These are phyloP conservation scores for Chenopodium suecicum DNA, from an alignment of 148 eudicot genomes.

Conservation along the genomic window DNA sequence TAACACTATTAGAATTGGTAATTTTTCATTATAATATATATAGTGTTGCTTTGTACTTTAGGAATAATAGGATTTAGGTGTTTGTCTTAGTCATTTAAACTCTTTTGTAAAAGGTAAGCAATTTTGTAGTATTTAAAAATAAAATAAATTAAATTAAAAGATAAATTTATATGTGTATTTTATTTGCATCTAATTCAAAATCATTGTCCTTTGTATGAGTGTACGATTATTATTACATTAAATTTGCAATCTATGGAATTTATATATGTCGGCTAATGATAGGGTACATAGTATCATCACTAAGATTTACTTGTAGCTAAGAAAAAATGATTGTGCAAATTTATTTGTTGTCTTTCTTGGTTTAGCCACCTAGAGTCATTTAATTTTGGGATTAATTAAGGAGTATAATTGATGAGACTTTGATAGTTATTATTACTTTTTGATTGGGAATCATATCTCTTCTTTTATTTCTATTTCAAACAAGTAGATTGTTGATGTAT, in stretches of 20 bases:
- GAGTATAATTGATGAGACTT: too few relatives aligned
- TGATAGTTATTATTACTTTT: not conserved
- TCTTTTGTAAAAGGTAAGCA: constrained; percentile 6
- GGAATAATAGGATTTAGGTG: not conserved
- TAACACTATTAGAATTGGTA: constrained; percentile 15
- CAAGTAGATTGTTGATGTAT: too few relatives aligned
- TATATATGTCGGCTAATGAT: constrained; percentile 9
- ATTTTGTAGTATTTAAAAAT: not conserved
- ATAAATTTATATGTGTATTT: not conserved
- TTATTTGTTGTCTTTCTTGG: not conserved
- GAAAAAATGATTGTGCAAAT: not conserved
- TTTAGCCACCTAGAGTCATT: constrained; percentile 2
- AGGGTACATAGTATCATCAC: constrained; percentile 5
- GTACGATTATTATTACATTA: not conserved
- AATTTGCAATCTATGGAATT: constrained; percentile 2
- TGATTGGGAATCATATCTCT: not conserved
- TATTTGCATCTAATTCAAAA: not conserved
- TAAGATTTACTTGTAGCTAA: not conserved
- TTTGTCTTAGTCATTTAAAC: constrained; percentile 23
- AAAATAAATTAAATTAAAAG: too few relatives aligned
- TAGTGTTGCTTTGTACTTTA: constrained; percentile 22
- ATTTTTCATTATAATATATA: constrained; percentile 5
- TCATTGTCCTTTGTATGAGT: constrained; percentile 18
- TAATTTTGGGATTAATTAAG: not conserved
- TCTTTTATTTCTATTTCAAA: too few relatives aligned